These are phyloP conservation scores for Macroventuria anomochaeta DNA, from an alignment of 2,329 filamentous ascomycete genomes.

Conservation along the genomic window DNA sequence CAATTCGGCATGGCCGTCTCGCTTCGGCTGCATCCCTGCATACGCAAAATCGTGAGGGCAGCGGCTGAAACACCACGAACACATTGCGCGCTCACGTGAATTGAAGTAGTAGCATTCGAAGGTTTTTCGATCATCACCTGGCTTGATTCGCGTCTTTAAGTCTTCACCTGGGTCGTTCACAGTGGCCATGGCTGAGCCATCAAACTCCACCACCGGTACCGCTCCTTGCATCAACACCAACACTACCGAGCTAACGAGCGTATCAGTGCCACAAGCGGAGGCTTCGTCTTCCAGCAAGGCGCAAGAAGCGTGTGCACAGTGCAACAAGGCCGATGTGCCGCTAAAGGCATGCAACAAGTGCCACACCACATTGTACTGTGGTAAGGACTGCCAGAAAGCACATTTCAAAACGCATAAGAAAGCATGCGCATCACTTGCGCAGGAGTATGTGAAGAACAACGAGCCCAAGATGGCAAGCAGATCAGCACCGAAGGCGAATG, in stretches of 20 bases:
- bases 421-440: conserved; percentile 47
- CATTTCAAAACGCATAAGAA: conserved; percentile 51
- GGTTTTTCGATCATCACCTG: too few relatives aligned
- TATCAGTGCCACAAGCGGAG: conserved; percentile 1
- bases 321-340: conserved; percentile 23
- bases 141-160: too few relatives aligned
- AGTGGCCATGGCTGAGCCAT: conserved; percentile 11
- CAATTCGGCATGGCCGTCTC: not conserved
- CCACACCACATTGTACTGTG: conserved; percentile 50
- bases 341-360: conserved; percentile 51
- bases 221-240: not conserved
- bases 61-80: not conserved
- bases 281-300: conserved; percentile 8
- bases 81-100: conserved; percentile 12
- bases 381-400: conserved; percentile 51
- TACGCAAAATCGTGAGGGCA: conserved; percentile 12
- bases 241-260: not conserved
- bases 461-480: conserved; percentile 50
- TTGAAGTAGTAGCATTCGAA: not conserved
- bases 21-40: conserved; percentile 3
- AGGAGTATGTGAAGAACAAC: conserved; percentile 48
- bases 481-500: conserved; percentile 39
- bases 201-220: conserved; percentile 2
- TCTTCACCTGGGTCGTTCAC: not conserved
- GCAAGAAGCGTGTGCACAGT: conserved; percentile 34